Evolutionary conservation across 2,329 filamentous ascomycete genomes (phyloP).

Genomic region (Pseudocercospora eumusae): DNA sequence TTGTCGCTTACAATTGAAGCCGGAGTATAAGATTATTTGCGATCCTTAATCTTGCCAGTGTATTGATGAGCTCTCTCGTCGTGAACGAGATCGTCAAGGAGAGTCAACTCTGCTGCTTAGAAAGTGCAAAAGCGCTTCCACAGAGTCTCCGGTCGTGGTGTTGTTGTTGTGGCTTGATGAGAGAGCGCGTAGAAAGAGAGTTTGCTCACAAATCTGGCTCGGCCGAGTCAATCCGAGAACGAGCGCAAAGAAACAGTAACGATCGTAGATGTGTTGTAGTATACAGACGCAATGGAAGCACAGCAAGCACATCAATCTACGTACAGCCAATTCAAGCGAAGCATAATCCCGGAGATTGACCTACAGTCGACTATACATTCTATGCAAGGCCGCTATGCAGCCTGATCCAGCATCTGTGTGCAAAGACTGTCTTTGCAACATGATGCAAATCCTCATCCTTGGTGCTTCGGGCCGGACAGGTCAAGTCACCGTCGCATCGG

Average conservation of each 20-base stretch:
- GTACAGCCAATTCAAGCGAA: not conserved
- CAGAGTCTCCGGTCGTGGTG: too few species aligned
- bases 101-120: too few species aligned
- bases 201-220: too few species aligned
- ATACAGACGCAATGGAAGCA: not conserved
- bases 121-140: too few species aligned
- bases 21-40: too few species aligned
- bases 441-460: slow-evolving; percentile 50
- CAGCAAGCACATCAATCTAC: not conserved
- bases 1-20: too few species aligned
- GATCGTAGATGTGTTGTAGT: too few species aligned
- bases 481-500: slow-evolving; percentile 45
- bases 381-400: not conserved
- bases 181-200: too few species aligned
- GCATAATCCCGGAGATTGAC: not conserved
- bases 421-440: not conserved
- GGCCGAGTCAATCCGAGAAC: not conserved
- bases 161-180: too few species aligned
- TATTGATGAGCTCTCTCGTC: too few species aligned
- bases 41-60: too few species aligned
- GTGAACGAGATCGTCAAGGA: too few species aligned
- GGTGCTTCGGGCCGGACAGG: slow-evolving; percentile 54
- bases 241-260: not conserved
- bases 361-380: not conserved
- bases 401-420: not conserved